These are phyloP conservation scores for Drechslerella dactyloides DNA, from an alignment of 2,329 filamentous ascomycete genomes.

Conservation along the genomic window DNA sequence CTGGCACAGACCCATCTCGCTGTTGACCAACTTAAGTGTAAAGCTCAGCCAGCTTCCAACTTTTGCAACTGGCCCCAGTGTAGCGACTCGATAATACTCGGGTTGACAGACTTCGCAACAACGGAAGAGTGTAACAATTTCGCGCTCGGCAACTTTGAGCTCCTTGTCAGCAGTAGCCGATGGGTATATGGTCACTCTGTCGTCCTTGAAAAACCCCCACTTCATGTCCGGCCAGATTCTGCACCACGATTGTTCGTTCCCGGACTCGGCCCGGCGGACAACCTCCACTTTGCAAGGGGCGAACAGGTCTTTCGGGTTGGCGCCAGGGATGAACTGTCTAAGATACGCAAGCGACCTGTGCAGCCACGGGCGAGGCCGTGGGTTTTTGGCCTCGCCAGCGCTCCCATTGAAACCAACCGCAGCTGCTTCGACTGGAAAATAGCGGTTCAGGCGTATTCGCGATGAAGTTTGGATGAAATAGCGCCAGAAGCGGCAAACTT, in stretches of 20 bases:
- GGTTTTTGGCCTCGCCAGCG: slow-evolving; percentile 20
- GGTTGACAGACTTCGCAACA: slow-evolving; percentile 16
- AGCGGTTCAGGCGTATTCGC: slow-evolving; percentile 12
- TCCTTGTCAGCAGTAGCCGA: not conserved
- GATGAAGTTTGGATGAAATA: slow-evolving; percentile 26
- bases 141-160: slow-evolving; percentile 17
- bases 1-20: slow-evolving; percentile 3
- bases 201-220: slow-evolving; percentile 26
- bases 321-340: slow-evolving; percentile 15
- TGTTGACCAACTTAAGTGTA: slow-evolving; percentile 9
- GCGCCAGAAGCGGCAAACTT: slow-evolving; percentile 35
- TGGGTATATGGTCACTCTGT: slow-evolving; percentile 27
- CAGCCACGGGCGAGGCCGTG: slow-evolving; percentile 24
- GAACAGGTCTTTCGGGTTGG: not conserved
- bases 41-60: slow-evolving; percentile 18
- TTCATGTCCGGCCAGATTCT: slow-evolving; percentile 30
- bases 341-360: slow-evolving; percentile 22
- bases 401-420: slow-evolving; percentile 25
- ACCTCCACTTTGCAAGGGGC: slow-evolving; percentile 20
- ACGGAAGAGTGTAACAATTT: slow-evolving; percentile 18
- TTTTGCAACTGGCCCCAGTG: slow-evolving; percentile 2
- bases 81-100: slow-evolving; percentile 1
- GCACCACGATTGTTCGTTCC: not conserved
- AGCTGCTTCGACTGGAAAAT: slow-evolving; percentile 28
- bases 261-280: not conserved